Evolutionary conservation across 2,329 filamentous ascomycete genomes (phyloP), one percentile per base, ranked within the genome.

Genomic region (Aplosporella prunicola): DNA sequence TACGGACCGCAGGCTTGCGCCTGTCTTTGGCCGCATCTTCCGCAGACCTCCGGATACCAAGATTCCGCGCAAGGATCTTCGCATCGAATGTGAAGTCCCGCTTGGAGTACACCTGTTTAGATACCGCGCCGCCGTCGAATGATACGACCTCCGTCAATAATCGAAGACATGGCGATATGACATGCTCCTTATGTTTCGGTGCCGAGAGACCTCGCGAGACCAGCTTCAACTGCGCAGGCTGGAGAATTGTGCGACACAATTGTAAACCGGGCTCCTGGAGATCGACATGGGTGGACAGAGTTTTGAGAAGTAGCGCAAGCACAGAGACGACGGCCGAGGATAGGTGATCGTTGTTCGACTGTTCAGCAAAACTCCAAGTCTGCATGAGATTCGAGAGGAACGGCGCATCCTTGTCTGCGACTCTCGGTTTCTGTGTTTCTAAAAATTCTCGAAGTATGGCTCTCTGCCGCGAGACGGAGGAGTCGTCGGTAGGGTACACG

Each of bases 131-230:
- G 11, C 87, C 87, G 58, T 96, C 88, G 45, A 94, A 82, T 38
- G 71, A 78, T 11, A 85, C 76, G n/a, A 88, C 72, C 61, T 98
- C 89, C 35, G 80, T 83, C 42, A 98, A 71, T 35, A 98, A 65
- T 40, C 89, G 78, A 41, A 98, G 64, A 16, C 83, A 88, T 1
- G 91, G 89, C 3, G 86, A 91, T 43, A 95, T 88, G 41, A 96
- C 67, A 58, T 84, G 86, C 25, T 87, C 86, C 53, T 93, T 94
- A 32, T 77, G 72, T 58, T 86, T 88, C 16, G 83, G 80, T 0
- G 84, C 77, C 3, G 83, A 80, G 13, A 96, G 63, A 42, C 85
- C 86, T 42, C 80, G 78, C 20, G 84, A 78, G 16, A 96, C 64
- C 3, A 93, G 72, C 48, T 88, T 85, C 45, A 88, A 69, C 47